phyloP scores from a whole-genome alignment of 495 filamentous ascomycete species.

The Penicillium roqueforti region DNA sequence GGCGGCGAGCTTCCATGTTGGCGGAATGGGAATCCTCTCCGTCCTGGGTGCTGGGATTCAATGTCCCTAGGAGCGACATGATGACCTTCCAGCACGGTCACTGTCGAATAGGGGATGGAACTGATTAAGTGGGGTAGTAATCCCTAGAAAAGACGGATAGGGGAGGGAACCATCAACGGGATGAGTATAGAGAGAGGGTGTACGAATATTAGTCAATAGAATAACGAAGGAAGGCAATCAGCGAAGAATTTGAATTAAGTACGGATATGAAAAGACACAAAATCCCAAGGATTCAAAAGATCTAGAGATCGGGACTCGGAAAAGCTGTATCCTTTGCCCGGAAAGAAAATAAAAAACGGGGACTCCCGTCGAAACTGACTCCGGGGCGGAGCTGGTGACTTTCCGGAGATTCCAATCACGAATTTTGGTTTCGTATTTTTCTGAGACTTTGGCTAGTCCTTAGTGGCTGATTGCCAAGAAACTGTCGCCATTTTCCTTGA shows the following conservation, averaged over 20 bases:
- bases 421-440: neutral
- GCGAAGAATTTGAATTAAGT: neutral
- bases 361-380: neutral
- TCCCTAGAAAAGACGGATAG: constrained; percentile 6
- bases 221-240: constrained; percentile 2
- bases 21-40: constrained; percentile 6
- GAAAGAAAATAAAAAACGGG: neutral
- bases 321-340: neutral
- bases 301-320: constrained; percentile 2
- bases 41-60: constrained; percentile 29
- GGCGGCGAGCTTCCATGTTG: constrained; percentile 16
- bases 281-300: constrained; percentile 5
- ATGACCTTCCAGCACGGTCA: constrained; percentile 12
- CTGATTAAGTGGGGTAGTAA: neutral
- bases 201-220: neutral
- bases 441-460: neutral
- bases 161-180: constrained; percentile 17
- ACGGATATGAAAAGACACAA: constrained; percentile 1
- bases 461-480: neutral
- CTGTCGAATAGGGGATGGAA: neutral
- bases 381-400: constrained; percentile 3
- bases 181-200: neutral
- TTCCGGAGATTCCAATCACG: neutral
- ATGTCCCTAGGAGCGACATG: constrained; percentile 41
- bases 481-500: too few relatives aligned